Conservation (phyloP, 768 basidiomycete genomes). For the Phanerochaete sordida region DNA sequence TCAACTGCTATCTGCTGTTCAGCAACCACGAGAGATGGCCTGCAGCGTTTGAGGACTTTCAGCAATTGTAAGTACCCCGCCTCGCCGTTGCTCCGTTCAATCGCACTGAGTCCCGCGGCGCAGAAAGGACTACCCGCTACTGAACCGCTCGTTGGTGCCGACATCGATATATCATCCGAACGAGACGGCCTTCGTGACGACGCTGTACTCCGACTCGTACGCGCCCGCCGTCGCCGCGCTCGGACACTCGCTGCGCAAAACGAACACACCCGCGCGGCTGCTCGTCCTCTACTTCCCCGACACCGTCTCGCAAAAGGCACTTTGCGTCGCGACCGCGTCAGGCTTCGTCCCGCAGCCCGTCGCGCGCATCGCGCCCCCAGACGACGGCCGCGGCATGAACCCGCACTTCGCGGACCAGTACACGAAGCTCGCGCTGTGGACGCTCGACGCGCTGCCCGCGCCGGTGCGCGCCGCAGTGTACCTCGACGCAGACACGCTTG, state of each 20-base stretch:
- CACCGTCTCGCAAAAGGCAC: conserved; percentile 33
- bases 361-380: conserved; percentile 35
- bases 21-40: no score
- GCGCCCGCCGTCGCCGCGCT: conserved; percentile 29
- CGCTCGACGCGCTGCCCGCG: conserved; percentile 26
- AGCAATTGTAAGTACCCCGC: background rate
- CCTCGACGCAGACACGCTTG: conserved; percentile 41
- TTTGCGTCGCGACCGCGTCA: conserved; percentile 34
- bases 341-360: conserved; percentile 37
- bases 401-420: conserved; percentile 37
- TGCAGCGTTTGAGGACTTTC: conserved; percentile 4
- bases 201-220: conserved; percentile 30
- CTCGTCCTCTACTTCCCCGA: conserved; percentile 31
- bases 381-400: conserved; percentile 31
- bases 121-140: background rate
- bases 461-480: conserved; percentile 31
- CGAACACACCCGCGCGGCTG: conserved; percentile 28
- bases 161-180: background rate
- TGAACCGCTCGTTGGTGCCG: background rate
- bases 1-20: no score
- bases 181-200: conserved; percentile 24
- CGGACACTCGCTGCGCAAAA: conserved; percentile 28
- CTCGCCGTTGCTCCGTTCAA: background rate
- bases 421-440: conserved; percentile 42
- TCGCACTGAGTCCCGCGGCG: no score